These are phyloP conservation scores for Heterotrichella gracilis DNA, from an alignment of 352 stramenopile genomes.

Conservation along the genomic window DNA sequence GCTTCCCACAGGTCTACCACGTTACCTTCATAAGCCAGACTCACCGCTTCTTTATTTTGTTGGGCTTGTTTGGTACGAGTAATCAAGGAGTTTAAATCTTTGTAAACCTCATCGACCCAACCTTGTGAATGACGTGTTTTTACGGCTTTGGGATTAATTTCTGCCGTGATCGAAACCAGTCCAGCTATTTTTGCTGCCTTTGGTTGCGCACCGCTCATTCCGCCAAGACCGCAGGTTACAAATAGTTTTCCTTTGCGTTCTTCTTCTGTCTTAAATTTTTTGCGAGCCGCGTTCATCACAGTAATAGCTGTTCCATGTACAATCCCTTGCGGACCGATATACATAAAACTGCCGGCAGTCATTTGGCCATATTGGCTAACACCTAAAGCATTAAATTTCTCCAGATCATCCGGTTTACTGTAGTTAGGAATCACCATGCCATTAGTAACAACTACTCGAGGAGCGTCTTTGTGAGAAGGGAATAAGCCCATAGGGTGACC, in stretches of 20 bases:
- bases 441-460: constrained; percentile 45
- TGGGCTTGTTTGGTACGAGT: constrained; percentile 22
- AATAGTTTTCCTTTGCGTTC: constrained; percentile 37
- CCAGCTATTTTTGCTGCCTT: constrained; percentile 30
- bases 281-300: constrained; percentile 43
- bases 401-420: constrained; percentile 38
- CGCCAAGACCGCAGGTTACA: constrained; percentile 39
- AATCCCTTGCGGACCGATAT: constrained; percentile 50
- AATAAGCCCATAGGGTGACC: constrained; percentile 46
- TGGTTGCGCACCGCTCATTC: constrained; percentile 40
- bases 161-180: constrained; percentile 40
- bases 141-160: constrained; percentile 37
- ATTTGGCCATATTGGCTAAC: constrained; percentile 49
- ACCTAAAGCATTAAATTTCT: constrained; percentile 44
- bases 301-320: constrained; percentile 53
- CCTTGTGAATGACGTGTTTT: constrained; percentile 41
- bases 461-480: constrained; percentile 31
- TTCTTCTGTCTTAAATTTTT: constrained; percentile 34
- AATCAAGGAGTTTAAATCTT: constrained; percentile 31
- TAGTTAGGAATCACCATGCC: constrained; percentile 55
- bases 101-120: constrained; percentile 42
- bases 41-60: constrained; percentile 31
- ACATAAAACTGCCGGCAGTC: constrained; percentile 51
- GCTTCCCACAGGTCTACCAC: constrained; percentile 43
- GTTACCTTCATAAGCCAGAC: constrained; percentile 42